These are phyloP conservation scores for Logfia minima DNA, from an alignment of 129 eudicot genomes.

Conservation along the genomic window DNA sequence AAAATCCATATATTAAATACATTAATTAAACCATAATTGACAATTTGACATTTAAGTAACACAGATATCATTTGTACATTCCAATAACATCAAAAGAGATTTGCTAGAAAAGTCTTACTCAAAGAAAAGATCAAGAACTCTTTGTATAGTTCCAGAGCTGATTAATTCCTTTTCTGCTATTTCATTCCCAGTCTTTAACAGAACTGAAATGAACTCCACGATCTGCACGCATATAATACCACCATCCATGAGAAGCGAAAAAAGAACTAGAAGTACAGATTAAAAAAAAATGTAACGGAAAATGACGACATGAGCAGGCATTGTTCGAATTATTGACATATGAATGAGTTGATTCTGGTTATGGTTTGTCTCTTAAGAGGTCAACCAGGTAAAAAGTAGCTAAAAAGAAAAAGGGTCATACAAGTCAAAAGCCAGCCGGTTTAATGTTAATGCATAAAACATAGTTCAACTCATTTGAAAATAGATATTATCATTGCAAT, in stretches of 20 bases:
- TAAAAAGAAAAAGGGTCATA: neutral
- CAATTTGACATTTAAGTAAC: neutral
- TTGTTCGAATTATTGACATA: neutral
- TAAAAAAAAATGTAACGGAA: neutral
- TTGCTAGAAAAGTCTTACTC: conserved; percentile 56
- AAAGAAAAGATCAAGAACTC: conserved; percentile 86
- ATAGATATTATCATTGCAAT: neutral
- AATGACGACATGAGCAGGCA: neutral
- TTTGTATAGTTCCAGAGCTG: conserved; percentile 72
- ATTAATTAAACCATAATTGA: conserved; percentile 7
- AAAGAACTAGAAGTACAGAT: neutral
- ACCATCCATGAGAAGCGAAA: neutral
- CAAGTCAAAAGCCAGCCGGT: neutral
- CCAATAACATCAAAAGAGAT: neutral
- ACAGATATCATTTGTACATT: neutral
- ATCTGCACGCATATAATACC: conserved; percentile 43
- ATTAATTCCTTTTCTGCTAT: conserved; percentile 79
- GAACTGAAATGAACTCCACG: conserved; percentile 84
- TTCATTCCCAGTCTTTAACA: conserved; percentile 73
- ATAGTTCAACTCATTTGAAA: neutral
- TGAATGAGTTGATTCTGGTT: neutral
- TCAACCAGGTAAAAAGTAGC: neutral
- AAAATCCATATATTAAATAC: neutral
- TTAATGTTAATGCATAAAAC: neutral
- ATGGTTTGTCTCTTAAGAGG: neutral